Evolutionary conservation across 108 stramenopile species (phyloP), one percentile per base, ranked within the genome.

Genomic region (Cylindrotheca closterium): DNA sequence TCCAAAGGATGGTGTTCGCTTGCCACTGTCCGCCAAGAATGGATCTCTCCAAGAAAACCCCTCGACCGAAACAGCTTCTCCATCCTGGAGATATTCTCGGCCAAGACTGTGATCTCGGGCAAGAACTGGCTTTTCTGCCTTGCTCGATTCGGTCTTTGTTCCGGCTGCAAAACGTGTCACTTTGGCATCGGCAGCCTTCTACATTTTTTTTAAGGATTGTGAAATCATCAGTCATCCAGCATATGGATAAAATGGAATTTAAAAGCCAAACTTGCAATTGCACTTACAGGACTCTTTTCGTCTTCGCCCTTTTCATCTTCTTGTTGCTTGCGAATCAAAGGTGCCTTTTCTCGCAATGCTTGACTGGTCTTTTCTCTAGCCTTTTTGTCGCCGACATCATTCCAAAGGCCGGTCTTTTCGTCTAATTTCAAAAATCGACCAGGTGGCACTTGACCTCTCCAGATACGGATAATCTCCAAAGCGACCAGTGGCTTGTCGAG

Each of bases 401-500:
- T 25, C 92, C 92, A 94, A 18, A 82, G 60, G 27, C 83, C 83
- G 12, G 88, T 89, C 59, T 64, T 70, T 26, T 89, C 86, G 60
- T 91, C 78, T 28, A 83, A 71, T 55, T 94, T 94, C 26, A 94
- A 78, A 57, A 94, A 94, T 12, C 92, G 67, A 28, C 92, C 92
- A 8, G 89, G 92, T 2, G 92, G 92, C 22, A 83, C 54, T 62
- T 89, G 77, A 0, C 54, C 74, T 23, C 92, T 53, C 92, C 92
- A 94, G 18, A 72, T 46, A 2, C 76, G 58, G 34, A 94, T 87
- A 61, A 94, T 91, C 25, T 86, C 86, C 57, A 89, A 73, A 0
- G 92, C 92, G 42, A 94, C 88, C 17, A 89, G 52, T 0, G 92
- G 89, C 61, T 94, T 94, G 68, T 94, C 89, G 45, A 89, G 74